Evolutionary conservation across 345 rosid genomes (phyloP).

Genomic region (Salix brachista): DNA sequence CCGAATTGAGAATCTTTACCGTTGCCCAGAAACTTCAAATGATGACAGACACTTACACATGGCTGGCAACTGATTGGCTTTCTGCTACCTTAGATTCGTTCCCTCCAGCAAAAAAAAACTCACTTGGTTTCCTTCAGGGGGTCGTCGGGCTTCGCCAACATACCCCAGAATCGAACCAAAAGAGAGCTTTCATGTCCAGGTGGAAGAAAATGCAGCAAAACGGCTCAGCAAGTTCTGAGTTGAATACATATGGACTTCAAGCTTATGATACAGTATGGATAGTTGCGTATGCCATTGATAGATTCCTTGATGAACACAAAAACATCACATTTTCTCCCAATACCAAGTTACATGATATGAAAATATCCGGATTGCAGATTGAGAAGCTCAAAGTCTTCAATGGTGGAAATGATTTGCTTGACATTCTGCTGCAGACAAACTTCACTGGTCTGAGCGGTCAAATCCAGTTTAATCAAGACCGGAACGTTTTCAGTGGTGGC

Average conservation of each 20-base stretch:
- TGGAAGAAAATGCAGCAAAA: slow-evolving; percentile 50
- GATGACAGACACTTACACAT: slow-evolving; percentile 64
- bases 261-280: slow-evolving; percentile 92
- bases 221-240: slow-evolving; percentile 35
- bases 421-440: slow-evolving; percentile 50
- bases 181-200: slow-evolving; percentile 37
- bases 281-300: slow-evolving; percentile 57
- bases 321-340: slow-evolving; percentile 56
- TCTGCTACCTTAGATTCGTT: slow-evolving; percentile 66
- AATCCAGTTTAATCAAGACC: slow-evolving; percentile 49
- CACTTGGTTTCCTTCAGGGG: slow-evolving; percentile 46
- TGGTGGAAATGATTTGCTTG: slow-evolving; percentile 47
- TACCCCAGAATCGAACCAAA: slow-evolving; percentile 49
- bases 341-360: slow-evolving; percentile 26
- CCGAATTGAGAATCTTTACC: slow-evolving; percentile 51
- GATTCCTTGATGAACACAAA: slow-evolving; percentile 40
- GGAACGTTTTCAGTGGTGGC: slow-evolving; percentile 42
- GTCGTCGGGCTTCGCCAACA: slow-evolving; percentile 70
- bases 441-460: slow-evolving; percentile 74
- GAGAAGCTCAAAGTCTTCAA: slow-evolving; percentile 54
- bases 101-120: slow-evolving; percentile 26
- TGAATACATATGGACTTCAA: slow-evolving; percentile 61
- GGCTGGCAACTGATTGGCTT: slow-evolving; percentile 95
- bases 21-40: slow-evolving; percentile 58
- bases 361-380: slow-evolving; percentile 34